These are phyloP conservation scores for Trypethelium eluteriae DNA, from an alignment of 495 filamentous ascomycete species.

Conservation along the genomic window DNA sequence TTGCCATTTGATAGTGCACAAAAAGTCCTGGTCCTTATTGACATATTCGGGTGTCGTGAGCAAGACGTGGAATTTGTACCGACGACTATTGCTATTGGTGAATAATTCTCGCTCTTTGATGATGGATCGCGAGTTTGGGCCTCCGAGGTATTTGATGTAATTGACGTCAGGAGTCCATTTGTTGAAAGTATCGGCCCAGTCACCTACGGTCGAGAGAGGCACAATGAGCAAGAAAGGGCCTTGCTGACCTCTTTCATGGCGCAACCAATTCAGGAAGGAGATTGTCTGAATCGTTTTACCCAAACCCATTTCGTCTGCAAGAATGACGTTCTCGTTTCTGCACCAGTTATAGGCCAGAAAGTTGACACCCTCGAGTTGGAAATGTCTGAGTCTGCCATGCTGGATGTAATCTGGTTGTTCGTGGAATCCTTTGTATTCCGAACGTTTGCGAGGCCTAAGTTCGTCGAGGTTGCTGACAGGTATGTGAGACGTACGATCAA, in stretches of 20 bases:
- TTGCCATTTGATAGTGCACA: conserved; percentile 90
- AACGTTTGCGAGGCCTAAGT: conserved; percentile 63
- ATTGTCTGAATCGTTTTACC: conserved; percentile 98
- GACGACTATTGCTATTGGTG: conserved; percentile 69
- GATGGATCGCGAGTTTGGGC: conserved; percentile 67
- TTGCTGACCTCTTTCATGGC: conserved; percentile 82
- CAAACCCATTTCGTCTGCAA: conserved; percentile 97
- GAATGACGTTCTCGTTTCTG: conserved; percentile 80
- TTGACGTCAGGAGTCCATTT: conserved; percentile 93
- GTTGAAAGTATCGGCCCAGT: conserved; percentile 97
- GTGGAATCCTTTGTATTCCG: conserved; percentile 60
- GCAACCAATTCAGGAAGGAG: conserved; percentile 92
- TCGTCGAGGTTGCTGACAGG: conserved; percentile 70
- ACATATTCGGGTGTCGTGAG: conserved; percentile 96
- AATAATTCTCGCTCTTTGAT: conserved; percentile 85
- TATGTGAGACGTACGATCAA: conserved; percentile 67
- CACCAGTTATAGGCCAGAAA: conserved; percentile 95
- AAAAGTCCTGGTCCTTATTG: conserved; percentile 64
- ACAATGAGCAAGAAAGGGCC: conserved; percentile 95
- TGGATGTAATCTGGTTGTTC: conserved; percentile 79
- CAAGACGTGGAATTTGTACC: conserved; percentile 88
- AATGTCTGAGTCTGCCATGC: conserved; percentile 79
- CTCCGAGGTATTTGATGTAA: conserved; percentile 93
- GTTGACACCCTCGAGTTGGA: conserved; percentile 89
- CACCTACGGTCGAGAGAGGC: conserved; percentile 88